Conservation (phyloP, 768 basidiomycete genomes). For the Podaxis mareebaensis region DNA sequence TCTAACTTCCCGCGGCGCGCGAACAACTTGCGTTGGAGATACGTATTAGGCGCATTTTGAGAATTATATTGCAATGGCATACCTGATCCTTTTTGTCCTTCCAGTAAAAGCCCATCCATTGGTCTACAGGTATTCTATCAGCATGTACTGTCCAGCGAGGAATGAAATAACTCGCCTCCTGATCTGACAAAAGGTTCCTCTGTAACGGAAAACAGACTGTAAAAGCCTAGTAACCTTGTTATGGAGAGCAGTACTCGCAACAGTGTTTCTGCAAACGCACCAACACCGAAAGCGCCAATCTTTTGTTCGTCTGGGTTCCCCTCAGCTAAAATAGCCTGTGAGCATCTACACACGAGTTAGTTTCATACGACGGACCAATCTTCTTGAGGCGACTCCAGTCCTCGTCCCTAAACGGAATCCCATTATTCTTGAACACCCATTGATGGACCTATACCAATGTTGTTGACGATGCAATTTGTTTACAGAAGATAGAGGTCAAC, state of each 20-base stretch:
- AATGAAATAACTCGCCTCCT: constrained; percentile 49
- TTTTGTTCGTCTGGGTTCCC: constrained; percentile 95
- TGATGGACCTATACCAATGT: constrained; percentile 55
- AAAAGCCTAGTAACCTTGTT: constrained; percentile 50
- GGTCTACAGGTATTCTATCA: constrained; percentile 40
- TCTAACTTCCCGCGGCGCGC: constrained; percentile 76
- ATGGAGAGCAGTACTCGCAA: not conserved
- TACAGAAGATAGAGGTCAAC: constrained; percentile 20
- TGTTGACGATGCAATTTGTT: not conserved
- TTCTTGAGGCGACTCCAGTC: constrained; percentile 91
- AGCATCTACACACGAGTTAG: not conserved
- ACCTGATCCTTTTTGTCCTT: constrained; percentile 91
- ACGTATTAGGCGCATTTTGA: constrained; percentile 12
- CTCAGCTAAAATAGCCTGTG: constrained; percentile 52
- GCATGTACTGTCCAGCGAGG: constrained; percentile 18
- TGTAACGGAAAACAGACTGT: constrained; percentile 80
- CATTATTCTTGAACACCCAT: constrained; percentile 90
- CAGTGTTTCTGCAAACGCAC: constrained; percentile 34
- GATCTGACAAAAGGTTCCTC: constrained; percentile 84
- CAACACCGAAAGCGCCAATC: constrained; percentile 95
- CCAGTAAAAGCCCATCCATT: constrained; percentile 98
- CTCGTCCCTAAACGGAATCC: constrained; percentile 75
- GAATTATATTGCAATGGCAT: constrained; percentile 11
- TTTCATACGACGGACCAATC: constrained; percentile 55
- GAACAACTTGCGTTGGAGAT: constrained; percentile 53